These are phyloP conservation scores for Cenchrus americanus DNA, from an alignment of 176 grass and related monocot genomes.

Conservation along the genomic window DNA sequence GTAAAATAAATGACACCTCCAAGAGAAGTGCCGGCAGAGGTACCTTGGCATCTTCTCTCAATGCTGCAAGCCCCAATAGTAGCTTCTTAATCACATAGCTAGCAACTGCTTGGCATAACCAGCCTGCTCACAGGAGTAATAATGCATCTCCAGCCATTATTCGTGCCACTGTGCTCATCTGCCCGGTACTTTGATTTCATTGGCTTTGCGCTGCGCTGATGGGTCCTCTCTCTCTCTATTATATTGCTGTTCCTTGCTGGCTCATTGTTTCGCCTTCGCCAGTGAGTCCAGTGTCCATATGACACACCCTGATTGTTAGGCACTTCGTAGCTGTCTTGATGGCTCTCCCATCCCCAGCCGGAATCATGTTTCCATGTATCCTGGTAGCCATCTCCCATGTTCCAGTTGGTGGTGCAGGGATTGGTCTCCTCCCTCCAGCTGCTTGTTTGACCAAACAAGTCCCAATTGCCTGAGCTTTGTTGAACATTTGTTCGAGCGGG, in stretches of 20 bases:
- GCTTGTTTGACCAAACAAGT: slow-evolving; percentile 26
- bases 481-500: slow-evolving; percentile 45
- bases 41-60: not conserved
- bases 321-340: slow-evolving; percentile 14
- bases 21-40: not conserved
- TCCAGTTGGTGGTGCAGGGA: slow-evolving; percentile 34
- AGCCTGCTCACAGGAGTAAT: slow-evolving; percentile 49
- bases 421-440: slow-evolving; percentile 35
- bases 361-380: slow-evolving; percentile 47
- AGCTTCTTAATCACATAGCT: slow-evolving; percentile 41
- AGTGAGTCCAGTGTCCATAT: slow-evolving; percentile 50
- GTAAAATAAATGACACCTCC: slow-evolving; percentile 33
- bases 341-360: slow-evolving; percentile 42
- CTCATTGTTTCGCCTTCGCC: slow-evolving; percentile 45
- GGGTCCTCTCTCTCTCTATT: slow-evolving; percentile 48
- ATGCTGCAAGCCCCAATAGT: not conserved
- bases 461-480: slow-evolving; percentile 43
- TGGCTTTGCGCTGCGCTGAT: slow-evolving; percentile 48
- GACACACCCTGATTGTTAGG: slow-evolving; percentile 29
- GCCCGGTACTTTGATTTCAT: slow-evolving; percentile 59
- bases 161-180: slow-evolving; percentile 21
- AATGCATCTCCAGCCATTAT: slow-evolving; percentile 45
- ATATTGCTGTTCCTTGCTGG: slow-evolving; percentile 42
- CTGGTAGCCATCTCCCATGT: slow-evolving; percentile 31
- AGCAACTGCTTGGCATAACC: slow-evolving; percentile 50